Base-by-base conservation (phyloP, 208 protist genomes). In the Angomonas deanei region DNA sequence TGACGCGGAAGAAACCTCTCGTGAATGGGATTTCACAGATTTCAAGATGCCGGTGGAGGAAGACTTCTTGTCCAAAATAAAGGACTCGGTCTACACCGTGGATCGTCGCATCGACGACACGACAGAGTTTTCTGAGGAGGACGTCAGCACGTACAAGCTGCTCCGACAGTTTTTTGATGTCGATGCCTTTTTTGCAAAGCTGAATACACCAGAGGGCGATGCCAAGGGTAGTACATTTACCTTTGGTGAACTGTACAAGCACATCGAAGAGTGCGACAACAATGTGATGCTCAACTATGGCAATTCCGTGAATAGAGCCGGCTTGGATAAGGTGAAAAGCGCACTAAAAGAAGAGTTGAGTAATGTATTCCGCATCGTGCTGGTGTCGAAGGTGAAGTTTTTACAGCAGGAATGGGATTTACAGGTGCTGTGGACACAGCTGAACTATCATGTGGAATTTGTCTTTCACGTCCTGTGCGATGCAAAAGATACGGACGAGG, bases 361-460 rank as follows among this genome's bases (percentile, higher is more conserved):
- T 19, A 50, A 50, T 19, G 13, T 50, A 19, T 50, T 50, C 23
- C 77, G 76, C 15, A 47, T 76, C 26, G 59, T 63, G 27, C 66
- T 94, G 24, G 61, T 76, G 2, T 69, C 54, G 21, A 67, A 84
- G 27, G 84, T 94, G 28, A 68, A 76, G 56, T 66, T 59, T 30
- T 74, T 91, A 30, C 64, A 72, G 52, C 65, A 72, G 58, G 63
- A 88, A 38, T 94, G 88, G 85, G 83, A 91, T 58, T 61, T 91
- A 55, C 74, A 83, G 48, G 79, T 80, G 34, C 61, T 94, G 33
- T 89, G 82, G 74, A 68, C 82, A n/a, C 88, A 94, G 71, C 63
- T 94, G 27, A 81, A 86, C 66, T 94, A 87, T 64, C 79, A 90
- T 66, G 73, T 92, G 47, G 84, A 94, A 66, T 66, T 86, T 30